Evolutionary conservation across 176 grass and related monocot genomes (phyloP), one percentile per base, ranked within the genome.

Genomic region (Poa annua): DNA sequence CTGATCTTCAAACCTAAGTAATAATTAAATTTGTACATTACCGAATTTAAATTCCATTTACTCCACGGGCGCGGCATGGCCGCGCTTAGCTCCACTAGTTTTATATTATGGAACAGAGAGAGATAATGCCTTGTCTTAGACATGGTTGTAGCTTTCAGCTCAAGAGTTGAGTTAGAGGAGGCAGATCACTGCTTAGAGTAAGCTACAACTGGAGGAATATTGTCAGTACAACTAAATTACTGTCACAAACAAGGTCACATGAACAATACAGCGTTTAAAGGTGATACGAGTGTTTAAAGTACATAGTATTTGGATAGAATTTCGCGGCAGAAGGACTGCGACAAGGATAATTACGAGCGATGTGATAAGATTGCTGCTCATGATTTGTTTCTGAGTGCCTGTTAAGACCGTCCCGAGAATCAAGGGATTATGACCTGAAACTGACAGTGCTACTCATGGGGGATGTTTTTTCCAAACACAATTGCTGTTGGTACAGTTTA

Each of bases 271-370:
- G 65, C 33, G 32, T 55, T 55, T 29, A 73, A 78, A 88, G 39
- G 63, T 52, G 32, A 7, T 49, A 39, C 15, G 6, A 3, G 62
- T 36, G 32, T 2, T 61, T 20, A 52, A 61, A 79, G 55, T 64
- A 8, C 48, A 51, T 75, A 11, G 50, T 13, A 38, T 85, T 80
- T 38, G 35, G 82, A 69, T 21, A 68, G n/a, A 53, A 34, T 41
- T 71, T 17, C 71, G 19, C 36, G 41, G 71, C 80, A 85, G 66
- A 85, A 75, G 61, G 39, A 68, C 61, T 51, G 49, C 36, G 16
- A 41, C 75, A 15, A 89, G 51, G 69, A 81, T 89, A 69, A 85
- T 76, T 69, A 85, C 69, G 36, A 69, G 48, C 41, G 29, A 16
- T 76, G 17, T 59, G 76, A 80, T 69, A 39, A 39, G 38, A 57